Evolutionary conservation across 345 rosid genomes (phyloP), one percentile per base, ranked within the genome.

Genomic region (Adansonia digitata): DNA sequence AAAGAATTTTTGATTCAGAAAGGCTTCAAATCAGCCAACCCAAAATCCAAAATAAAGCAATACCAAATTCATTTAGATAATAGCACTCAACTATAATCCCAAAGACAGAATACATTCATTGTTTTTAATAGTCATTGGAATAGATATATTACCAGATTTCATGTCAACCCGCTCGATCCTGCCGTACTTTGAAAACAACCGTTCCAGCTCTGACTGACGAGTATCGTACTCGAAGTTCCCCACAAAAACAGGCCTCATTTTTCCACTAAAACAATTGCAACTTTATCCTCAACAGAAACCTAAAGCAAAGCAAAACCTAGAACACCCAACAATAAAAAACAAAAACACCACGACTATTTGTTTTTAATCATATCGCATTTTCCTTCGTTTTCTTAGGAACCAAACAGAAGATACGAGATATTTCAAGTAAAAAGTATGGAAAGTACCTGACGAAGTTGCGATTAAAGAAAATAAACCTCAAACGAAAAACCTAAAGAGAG

Each of bases 201-300:
- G 85, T 63, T 94, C 97, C 59, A 92, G 80, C 70, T 94, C 97
- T 3, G 93, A 85, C 8, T 89, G 98, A 26, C 97, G 91, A 64
- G 94, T 90, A 5, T 90, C 96, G 77, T 84, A 88, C 87, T 87
- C 96, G 34, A 94, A 90, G 79, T 92, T 94, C 27, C 96, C 96
- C 1, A 86, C 92, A 70, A 90, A 92, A 24, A 94, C 77, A 11
- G 93, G 97, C 72, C 86, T 86, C 88, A 89, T 83, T 78, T 65
- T 81, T 69, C 45, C 69, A 57, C 24, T 31, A 53, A 6, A 24
- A 22, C 26, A 9, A 29, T 53, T 0, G 51, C 77, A 2, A 29
- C 73, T 69, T 9, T 64, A 60, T 42, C 69, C 72, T 40, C 48
- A 13, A 26, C 57, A 34, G 68, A 65, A 29, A 31, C 75, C 76